Evolutionary conservation across 164 flowering plant species (phyloP).

Genomic region (Magnolia sinica): DNA sequence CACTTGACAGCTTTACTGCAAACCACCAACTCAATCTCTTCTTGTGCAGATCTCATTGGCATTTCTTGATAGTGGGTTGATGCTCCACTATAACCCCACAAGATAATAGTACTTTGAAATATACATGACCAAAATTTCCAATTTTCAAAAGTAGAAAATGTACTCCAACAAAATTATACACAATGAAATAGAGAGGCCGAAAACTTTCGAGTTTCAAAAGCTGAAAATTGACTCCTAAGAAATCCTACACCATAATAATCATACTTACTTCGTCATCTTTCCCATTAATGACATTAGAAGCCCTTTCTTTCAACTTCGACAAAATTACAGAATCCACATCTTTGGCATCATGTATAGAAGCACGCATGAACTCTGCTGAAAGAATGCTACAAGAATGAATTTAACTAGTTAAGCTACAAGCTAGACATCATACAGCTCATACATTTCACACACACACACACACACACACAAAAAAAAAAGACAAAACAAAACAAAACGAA

Average conservation of each 20-base stretch:
- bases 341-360: slow-evolving; percentile 65
- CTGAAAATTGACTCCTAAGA: neutral
- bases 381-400: slow-evolving; percentile 93
- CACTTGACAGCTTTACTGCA: no score
- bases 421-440: slow-evolving; percentile 11
- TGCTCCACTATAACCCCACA: no score
- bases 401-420: slow-evolving; percentile 40
- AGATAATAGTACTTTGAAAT: no score
- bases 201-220: neutral
- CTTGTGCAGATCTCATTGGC: no score
- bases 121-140: no score
- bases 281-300: slow-evolving; percentile 41
- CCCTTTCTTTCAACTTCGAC: slow-evolving; percentile 50
- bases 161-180: no score
- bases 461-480: neutral
- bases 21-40: no score
- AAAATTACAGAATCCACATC: slow-evolving; percentile 50
- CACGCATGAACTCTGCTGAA: slow-evolving; percentile 95
- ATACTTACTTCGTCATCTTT: slow-evolving; percentile 64
- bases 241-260: neutral
- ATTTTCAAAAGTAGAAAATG: no score
- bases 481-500: neutral
- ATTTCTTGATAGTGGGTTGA: no score
- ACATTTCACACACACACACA: neutral
- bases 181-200: neutral